phyloP scores from a whole-genome alignment of 1,139 yeast genomes.

The Diutina ranongensis region DNA sequence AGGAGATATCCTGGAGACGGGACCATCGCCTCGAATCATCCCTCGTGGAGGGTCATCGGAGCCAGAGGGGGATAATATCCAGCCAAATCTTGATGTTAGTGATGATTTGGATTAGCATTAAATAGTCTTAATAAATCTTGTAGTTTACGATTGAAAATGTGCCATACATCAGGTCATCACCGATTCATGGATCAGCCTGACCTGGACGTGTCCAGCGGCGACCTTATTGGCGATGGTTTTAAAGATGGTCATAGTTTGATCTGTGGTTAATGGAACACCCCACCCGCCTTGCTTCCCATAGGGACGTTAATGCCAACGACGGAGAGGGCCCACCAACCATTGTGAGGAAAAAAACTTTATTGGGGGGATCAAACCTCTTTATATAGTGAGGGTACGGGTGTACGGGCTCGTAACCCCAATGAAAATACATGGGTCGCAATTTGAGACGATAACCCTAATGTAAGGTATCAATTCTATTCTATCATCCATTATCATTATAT shows the following conservation, averaged over 20 bases:
- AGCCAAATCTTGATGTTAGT: not conserved
- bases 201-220: constrained; percentile 5
- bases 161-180: constrained; percentile 6
- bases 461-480: not conserved
- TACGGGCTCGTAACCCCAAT: not conserved
- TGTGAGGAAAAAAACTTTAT: not conserved
- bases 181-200: constrained; percentile 6
- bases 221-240: constrained; percentile 6
- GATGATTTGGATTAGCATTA: not conserved
- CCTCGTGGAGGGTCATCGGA: too few relatives aligned
- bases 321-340: not conserved
- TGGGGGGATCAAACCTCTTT: not conserved
- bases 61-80: not conserved
- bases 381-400: not conserved
- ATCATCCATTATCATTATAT: not conserved
- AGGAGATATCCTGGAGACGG: not conserved
- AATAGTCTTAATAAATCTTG: too few relatives aligned
- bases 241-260: constrained; percentile 3
- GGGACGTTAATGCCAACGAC: not conserved
- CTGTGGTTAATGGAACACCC: not conserved
- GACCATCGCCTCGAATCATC: too few relatives aligned
- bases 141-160: not conserved
- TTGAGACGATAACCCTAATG: not conserved
- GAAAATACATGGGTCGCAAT: too few relatives aligned
- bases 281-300: not conserved